Base-by-base conservation (phyloP, 495 filamentous ascomycete genomes). In the Podospora australis region DNA sequence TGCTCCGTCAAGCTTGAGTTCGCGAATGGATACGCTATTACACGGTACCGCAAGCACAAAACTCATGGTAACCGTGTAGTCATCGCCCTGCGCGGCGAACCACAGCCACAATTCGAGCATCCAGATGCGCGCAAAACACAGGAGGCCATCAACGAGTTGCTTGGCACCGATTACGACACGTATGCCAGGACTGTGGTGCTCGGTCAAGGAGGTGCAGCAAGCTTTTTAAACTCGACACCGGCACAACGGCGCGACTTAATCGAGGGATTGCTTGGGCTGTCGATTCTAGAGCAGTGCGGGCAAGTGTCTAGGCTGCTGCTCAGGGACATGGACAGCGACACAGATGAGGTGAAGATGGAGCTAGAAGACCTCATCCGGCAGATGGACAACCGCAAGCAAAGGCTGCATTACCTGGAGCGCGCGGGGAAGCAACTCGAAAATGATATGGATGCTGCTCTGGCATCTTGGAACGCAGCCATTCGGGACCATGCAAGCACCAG, bases 151-250 rank as follows among this genome's bases (percentile, higher is more conserved):
- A 44, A 67, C n/a, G 55, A 50, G 34, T 47, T 67, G 28, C 46
- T 67, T 16, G 62, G 64, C 17, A 52, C 57, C 23, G 53, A 67
- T 44, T 67, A 59, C 35, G 57, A 58, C 9, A 63, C 57, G 17
- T 67, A 59, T 42, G 52, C 58, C 42, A 59, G 55, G 51, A 60
- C 51, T 14, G 50, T 65, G 9, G 52, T 67, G 13, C 36, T 65
- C 16, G 56, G 60, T 6, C 58, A 67, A 28, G 57, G 61, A 26
- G 60, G 64, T n/a, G 54, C 64, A 17, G 55, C 50, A 10, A 59
- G 63, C 48, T 67, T 67, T 49, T 46, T 67, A 25, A 63, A 38
- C 34, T 54, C 60, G 22, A 55, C 48, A 6, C 39, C 45, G 4
- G 39, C 45, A 13, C 49, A 63, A 40, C 49, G 57, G 44, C 46